These are phyloP conservation scores for Ceratocystis ficicola DNA, from an alignment of 2,329 filamentous ascomycete species.

Conservation along the genomic window DNA sequence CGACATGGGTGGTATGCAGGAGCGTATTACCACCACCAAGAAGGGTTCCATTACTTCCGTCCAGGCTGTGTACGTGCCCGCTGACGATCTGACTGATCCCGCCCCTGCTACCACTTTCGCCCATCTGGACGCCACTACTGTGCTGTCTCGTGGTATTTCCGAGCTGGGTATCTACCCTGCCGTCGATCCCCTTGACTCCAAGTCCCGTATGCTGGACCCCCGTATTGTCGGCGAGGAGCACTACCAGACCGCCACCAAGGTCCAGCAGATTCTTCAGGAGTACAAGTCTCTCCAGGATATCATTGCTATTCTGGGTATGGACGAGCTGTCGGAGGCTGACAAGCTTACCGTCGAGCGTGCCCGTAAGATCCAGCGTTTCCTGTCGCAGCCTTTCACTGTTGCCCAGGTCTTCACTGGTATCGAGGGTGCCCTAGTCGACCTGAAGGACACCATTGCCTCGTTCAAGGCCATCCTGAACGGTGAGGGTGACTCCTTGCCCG, in stretches of 20 bases:
- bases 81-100: conserved; percentile 99
- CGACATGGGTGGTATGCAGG: conserved; percentile 99
- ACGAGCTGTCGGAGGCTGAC: conserved; percentile 96
- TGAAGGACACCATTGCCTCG: conserved; percentile 94
- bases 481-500: conserved; percentile 90
- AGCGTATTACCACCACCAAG: conserved; percentile 98
- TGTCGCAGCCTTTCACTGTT: conserved; percentile 96
- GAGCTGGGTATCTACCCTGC: conserved; percentile 99
- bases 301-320: conserved; percentile 99
- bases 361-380: conserved; percentile 99
- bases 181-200: conserved; percentile 98
- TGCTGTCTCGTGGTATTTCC: conserved; percentile 99
- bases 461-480: conserved; percentile 96
- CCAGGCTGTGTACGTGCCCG: conserved; percentile 99
- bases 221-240: conserved; percentile 97
- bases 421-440: conserved; percentile 90
- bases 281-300: conserved; percentile 99
- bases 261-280: conserved; percentile 99
- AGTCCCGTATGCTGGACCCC: conserved; percentile 98
- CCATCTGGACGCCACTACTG: conserved; percentile 99
- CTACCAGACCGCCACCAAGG: conserved; percentile 85
- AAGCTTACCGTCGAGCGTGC: conserved; percentile 99
- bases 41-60: conserved; percentile 99
- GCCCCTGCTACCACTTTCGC: conserved; percentile 98
- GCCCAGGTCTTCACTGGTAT: conserved; percentile 77